Conservation (phyloP, 1,284 basidiomycete species). For the Malassezia brasiliensis region DNA sequence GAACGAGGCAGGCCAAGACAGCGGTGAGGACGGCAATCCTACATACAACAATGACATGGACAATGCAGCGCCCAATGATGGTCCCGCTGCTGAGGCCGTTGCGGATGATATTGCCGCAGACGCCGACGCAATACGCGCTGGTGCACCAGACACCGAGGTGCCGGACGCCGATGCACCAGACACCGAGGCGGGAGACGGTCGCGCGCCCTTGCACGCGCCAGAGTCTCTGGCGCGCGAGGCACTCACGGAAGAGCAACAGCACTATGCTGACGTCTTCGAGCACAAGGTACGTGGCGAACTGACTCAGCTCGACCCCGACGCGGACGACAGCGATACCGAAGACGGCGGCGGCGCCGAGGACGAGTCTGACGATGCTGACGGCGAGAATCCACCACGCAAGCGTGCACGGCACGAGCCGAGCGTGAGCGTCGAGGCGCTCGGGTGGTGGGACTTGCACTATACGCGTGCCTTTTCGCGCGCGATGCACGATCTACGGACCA, state of each 20-base stretch:
- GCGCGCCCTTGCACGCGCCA: too few species aligned
- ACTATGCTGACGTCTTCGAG: conserved; percentile 5
- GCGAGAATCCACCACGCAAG: conserved; percentile 3
- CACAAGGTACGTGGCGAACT: background rate
- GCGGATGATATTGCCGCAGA: too few species aligned
- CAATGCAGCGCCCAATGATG: too few species aligned
- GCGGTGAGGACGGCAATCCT: too few species aligned
- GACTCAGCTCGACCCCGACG: conserved; percentile 8
- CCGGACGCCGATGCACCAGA: too few species aligned
- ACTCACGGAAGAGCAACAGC: background rate
- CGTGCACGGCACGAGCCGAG: background rate
- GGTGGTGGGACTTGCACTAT: conserved; percentile 14
- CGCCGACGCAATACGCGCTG: too few species aligned
- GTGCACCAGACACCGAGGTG: too few species aligned
- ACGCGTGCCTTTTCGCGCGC: conserved; percentile 6
- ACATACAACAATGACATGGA: too few species aligned
- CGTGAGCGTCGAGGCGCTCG: background rate
- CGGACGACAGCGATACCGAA: conserved; percentile 5
- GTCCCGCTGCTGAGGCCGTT: too few species aligned
- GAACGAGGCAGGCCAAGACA: too few species aligned
- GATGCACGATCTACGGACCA: conserved; percentile 2
- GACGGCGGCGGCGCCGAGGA: background rate
- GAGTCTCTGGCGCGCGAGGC: too few species aligned
- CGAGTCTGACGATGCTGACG: background rate
- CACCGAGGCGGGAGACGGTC: too few species aligned